Evolutionary conservation across 176 grass and related monocot species (phyloP).

Genomic region (Carex myosuroides): DNA sequence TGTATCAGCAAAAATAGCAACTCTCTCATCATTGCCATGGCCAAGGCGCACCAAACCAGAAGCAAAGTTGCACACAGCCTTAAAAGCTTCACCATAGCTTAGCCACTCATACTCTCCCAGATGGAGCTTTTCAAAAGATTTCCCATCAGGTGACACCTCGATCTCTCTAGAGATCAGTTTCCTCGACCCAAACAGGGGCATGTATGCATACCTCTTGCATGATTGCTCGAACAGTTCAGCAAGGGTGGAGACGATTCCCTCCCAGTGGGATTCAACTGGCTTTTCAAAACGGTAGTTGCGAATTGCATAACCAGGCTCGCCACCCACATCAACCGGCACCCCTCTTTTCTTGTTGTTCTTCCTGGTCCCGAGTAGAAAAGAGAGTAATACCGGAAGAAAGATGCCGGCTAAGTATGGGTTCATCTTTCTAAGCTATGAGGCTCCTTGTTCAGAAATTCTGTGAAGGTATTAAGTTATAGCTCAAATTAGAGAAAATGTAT

Average conservation of each 20-base stretch:
- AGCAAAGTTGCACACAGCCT: slow-evolving; percentile 61
- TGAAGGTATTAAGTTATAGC: neutral
- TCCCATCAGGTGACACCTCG: slow-evolving; percentile 44
- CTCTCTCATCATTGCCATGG: slow-evolving; percentile 45
- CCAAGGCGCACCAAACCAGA: slow-evolving; percentile 69
- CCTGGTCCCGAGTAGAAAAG: slow-evolving; percentile 42
- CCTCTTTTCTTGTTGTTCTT: slow-evolving; percentile 64
- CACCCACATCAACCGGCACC: slow-evolving; percentile 43
- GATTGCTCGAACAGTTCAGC: slow-evolving; percentile 76
- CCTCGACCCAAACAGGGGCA: slow-evolving; percentile 68
- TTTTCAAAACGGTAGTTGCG: slow-evolving; percentile 50
- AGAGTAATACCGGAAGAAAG: slow-evolving; percentile 46
- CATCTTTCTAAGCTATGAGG: slow-evolving; percentile 27
- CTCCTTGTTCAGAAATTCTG: neutral
- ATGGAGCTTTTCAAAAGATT: slow-evolving; percentile 90
- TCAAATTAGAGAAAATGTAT: neutral
- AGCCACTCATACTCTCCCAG: slow-evolving; percentile 81
- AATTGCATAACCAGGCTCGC: slow-evolving; percentile 48
- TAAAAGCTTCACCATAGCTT: slow-evolving; percentile 64
- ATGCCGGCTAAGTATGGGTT: slow-evolving; percentile 66
- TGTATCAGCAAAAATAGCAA: slow-evolving; percentile 93
- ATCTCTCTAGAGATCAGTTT: slow-evolving; percentile 59
- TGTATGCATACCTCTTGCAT: slow-evolving; percentile 52
- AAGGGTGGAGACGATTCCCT: slow-evolving; percentile 67
- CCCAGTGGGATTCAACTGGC: slow-evolving; percentile 60